These are phyloP conservation scores for Pestalotiopsis fici DNA, from an alignment of 2,329 filamentous ascomycete genomes.

Conservation along the genomic window DNA sequence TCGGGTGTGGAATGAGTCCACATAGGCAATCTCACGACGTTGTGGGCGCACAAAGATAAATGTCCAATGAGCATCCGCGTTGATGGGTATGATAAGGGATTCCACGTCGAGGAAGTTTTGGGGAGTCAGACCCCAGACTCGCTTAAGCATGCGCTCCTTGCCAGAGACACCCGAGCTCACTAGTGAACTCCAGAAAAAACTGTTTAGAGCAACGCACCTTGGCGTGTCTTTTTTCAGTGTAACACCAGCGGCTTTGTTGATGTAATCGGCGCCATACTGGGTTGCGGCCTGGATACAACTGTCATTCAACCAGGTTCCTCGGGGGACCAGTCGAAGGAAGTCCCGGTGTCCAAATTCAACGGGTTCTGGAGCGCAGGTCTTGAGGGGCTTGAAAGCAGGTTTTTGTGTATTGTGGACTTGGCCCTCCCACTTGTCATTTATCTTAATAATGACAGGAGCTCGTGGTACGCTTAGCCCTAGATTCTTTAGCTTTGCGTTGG, in stretches of 20 bases:
- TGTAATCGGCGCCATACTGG: conserved; percentile 57
- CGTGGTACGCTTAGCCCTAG: conserved; percentile 24
- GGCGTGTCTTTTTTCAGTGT: conserved; percentile 50
- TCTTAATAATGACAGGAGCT: conserved; percentile 17
- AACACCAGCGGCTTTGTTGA: conserved; percentile 59
- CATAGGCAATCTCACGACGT: conserved; percentile 62
- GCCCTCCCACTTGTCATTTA: conserved; percentile 21
- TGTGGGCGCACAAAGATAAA: conserved; percentile 66
- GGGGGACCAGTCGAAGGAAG: conserved; percentile 61
- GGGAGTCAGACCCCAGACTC: conserved; percentile 56
- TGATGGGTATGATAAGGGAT: conserved; percentile 71
- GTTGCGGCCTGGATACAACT: conserved; percentile 72
- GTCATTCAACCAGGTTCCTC: conserved; percentile 72
- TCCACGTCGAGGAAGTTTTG: conserved; percentile 66
- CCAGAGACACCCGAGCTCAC: conserved; percentile 42
- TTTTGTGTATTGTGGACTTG: conserved; percentile 16
- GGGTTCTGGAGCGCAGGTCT: conserved; percentile 38
- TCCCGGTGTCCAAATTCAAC: conserved; percentile 56
- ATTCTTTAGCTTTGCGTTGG: conserved; percentile 11
- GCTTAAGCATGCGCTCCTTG: conserved; percentile 57
- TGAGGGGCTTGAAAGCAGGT: not conserved
- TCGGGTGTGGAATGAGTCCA: conserved; percentile 62
- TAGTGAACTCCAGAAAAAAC: conserved; percentile 65
- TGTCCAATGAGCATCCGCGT: conserved; percentile 68
- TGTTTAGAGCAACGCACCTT: conserved; percentile 63